Evolutionary conservation across 192 early-diverging fungal genomes (phyloP), one percentile per base, ranked within the genome.

Genomic region (Coemansia sp.): DNA sequence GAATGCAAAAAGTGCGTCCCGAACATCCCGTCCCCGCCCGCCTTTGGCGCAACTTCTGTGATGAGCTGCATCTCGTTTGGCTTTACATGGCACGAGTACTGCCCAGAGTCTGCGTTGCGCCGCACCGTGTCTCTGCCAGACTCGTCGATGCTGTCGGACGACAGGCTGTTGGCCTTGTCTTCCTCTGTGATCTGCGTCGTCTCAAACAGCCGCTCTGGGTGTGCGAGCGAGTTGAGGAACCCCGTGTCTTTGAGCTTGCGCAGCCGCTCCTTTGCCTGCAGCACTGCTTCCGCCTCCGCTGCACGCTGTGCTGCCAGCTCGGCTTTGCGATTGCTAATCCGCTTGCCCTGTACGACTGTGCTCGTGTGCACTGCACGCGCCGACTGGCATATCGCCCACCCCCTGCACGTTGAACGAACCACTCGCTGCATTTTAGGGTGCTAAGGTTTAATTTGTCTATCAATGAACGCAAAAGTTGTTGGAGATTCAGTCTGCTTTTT

Each of bases 211-310:
- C 46, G 51, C 2, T 67, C 51, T 15, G 81, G 69, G 6, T 63
- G 56, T 17, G 75, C 63, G 0, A 83, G 72, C 53, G 81, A 75
- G 56, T 83, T 83, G 44, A 83, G 72, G 52, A 83, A 83, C 40
- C 46, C 26, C 46, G 81, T 83, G 53, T 78, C 66, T 54, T 78
- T 71, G 10, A 74, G 76, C 48, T 70, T 75, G 46, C 69, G 69
- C 31, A 74, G 66, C 66, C 71, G 62, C 65, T 83, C 81, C 40
- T 65, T 31, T 10, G 57, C 70, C 1, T 50, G 62, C 17, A 51
- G 69, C 19, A 38, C 56, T 5, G 72, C 72, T 26, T 78, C 75
- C 10, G 62, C 68, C 55, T 83, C 71, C 20, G 75, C 81, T 10
- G 48, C 68, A 3, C 68, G 75, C 59, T 70, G 62, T 19, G 75